Base-by-base conservation (phyloP, 2,329 filamentous ascomycete genomes). In the Botrytis elliptica region DNA sequence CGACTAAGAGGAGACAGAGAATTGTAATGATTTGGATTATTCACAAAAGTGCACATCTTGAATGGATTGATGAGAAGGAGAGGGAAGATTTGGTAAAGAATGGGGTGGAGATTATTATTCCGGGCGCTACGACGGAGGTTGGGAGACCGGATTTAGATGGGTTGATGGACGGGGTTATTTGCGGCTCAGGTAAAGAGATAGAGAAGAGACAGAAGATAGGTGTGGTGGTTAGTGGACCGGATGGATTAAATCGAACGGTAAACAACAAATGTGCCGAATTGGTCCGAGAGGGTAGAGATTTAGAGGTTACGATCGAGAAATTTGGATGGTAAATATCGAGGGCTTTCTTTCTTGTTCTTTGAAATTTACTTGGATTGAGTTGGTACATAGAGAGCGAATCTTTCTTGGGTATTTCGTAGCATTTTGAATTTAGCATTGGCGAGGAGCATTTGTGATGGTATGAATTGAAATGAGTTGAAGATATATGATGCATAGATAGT, bases 241-340 rank as follows among this genome's bases (percentile, higher is more conserved):
- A 92, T 78, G 85, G 85, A 1, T 82, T 92, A 80, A 90, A 91
- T 67, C 82, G 89, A 46, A 83, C 83, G 71, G 88, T 89, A n/a
- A 84, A 89, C 77, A 92, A 91, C 80, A 82, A 83, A 3, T 89
- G 87, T 79, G 86, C 88, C 1, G 78, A 78, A 9, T 81, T 88
- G 74, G 82, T 88, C 16, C 80, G 82, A 70, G 76, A 82, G 12
- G 89, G 89, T 0, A 80, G 79, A 66, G 79, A 87, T 77, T 82
- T 91, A 5, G 80, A 84, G 71, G 83, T 91, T 67, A 83, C 85
- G 42, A 86, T 91, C 40, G 90, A 92, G 86, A 92, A 92, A 78
- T 91, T 91, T 84, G 89, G 89, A 1, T 92, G 90, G 90, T 92
- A 71, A 49, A 44, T 33, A 25, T n/a, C 1, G 59, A 62, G 52